Evolutionary conservation across 148 eudicot genomes (phyloP).

Genomic region (Polygonum maritimum): DNA sequence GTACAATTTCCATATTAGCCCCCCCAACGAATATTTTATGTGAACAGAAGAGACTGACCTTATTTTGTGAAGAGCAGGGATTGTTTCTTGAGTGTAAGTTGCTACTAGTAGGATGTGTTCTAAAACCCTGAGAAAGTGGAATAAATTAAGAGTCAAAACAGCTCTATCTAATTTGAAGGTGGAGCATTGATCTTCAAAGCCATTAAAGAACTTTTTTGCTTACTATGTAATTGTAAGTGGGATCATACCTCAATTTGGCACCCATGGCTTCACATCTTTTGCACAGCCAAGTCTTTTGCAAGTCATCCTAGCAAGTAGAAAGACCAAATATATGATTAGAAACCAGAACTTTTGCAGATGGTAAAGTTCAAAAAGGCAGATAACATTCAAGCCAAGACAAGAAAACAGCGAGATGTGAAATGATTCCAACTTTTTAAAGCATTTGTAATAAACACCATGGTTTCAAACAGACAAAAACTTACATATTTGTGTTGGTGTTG

Average conservation of each 20-base stretch:
- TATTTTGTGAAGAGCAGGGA: constrained; percentile 89
- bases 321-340: not conserved
- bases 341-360: not conserved
- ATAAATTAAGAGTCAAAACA: not conserved
- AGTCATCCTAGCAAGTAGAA: constrained; percentile 51
- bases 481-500: constrained; percentile 91
- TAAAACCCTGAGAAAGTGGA: constrained; percentile 49
- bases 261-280: constrained; percentile 94
- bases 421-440: too few species aligned
- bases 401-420: not conserved
- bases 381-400: not conserved
- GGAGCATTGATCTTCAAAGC: too few species aligned
- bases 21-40: not conserved
- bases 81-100: constrained; percentile 83
- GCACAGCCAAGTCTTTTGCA: constrained; percentile 87
- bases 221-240: not conserved
- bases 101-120: constrained; percentile 86
- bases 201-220: too few species aligned
- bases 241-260: constrained; percentile 73
- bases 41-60: constrained; percentile 31
- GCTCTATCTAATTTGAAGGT: too few species aligned
- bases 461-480: constrained; percentile 18
- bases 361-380: too few species aligned
- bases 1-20: not conserved
- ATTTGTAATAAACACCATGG: not conserved